A percentile compares a stretch with the other conserved stretches of the same genome.
These are phyloP conservation scores for Kwoniella botswanensis DNA, from an alignment of 768 basidiomycete species.

Conservation along the genomic window DNA sequence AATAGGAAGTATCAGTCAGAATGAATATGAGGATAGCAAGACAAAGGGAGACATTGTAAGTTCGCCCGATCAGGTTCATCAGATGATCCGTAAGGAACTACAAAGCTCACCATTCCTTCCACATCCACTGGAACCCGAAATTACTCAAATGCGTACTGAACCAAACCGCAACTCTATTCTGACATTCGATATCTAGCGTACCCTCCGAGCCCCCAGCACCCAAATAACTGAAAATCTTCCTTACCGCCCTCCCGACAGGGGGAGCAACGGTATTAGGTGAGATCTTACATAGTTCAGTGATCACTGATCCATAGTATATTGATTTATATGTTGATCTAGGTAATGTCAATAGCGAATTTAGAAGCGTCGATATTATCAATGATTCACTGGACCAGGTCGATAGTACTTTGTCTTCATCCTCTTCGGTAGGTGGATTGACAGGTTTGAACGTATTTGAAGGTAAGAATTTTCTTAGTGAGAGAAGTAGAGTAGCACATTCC, in stretches of 20 bases:
- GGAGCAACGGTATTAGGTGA: conserved; percentile 91
- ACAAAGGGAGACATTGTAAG: not conserved
- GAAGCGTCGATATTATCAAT: conserved; percentile 79
- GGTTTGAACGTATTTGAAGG: conserved; percentile 82
- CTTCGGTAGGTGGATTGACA: conserved; percentile 65
- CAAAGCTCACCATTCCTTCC: conserved; percentile 89
- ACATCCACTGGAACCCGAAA: conserved; percentile 97
- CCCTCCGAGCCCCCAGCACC: conserved; percentile 61
- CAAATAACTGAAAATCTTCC: conserved; percentile 78
- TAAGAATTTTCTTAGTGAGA: conserved; percentile 86
- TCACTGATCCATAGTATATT: conserved; percentile 83
- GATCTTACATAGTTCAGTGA: conserved; percentile 94
- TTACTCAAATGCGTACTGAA: conserved; percentile 96
- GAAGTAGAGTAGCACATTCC: conserved; percentile 83
- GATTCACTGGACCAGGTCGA: conserved; percentile 89
- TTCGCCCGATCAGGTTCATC: not conserved
- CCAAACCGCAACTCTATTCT: conserved; percentile 88
- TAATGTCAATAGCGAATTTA: conserved; percentile 74
- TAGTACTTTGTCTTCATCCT: conserved; percentile 59
- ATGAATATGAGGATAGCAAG: not conserved
- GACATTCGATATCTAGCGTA: conserved; percentile 83
- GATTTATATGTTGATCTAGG: conserved; percentile 78
- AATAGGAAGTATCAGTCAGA: not conserved
- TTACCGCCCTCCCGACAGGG: conserved; percentile 92
- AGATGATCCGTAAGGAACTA: too few relatives aligned